A percentile compares a stretch with the other conserved stretches of the same genome.
phyloP scores from a whole-genome alignment of 73 alveolate species.

The Uronychia setigera region DNA sequence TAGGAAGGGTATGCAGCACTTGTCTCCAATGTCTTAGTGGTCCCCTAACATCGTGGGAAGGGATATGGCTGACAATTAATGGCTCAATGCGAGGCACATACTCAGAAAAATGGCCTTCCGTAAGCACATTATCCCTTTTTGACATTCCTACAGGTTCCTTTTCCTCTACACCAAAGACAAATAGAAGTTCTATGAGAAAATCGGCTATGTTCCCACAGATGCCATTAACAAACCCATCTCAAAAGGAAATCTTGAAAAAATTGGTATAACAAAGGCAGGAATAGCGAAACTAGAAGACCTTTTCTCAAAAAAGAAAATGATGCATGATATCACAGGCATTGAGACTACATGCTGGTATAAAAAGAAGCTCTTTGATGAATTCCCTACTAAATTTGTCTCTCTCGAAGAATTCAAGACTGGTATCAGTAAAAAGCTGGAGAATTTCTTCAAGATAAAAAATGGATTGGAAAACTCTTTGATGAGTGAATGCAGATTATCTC shows the following conservation, averaged over 20 bases:
- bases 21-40: neutral
- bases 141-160: neutral
- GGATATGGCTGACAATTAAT: neutral
- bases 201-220: neutral
- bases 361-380: neutral
- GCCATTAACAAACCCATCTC: slow-evolving; percentile 1
- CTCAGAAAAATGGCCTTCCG: neutral
- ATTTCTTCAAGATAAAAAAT: neutral
- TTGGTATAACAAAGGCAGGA: neutral
- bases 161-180: neutral
- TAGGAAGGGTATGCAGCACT: neutral
- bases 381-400: neutral
- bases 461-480: neutral
- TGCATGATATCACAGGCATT: neutral
- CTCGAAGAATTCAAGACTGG: neutral
- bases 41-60: neutral
- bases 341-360: neutral
- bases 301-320: neutral
- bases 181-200: neutral
- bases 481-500: neutral
- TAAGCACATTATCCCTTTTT: too few relatives aligned
- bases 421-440: neutral
- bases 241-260: too few relatives aligned
- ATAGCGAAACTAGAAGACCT: neutral
- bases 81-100: neutral